These are phyloP conservation scores for Citrus maxima DNA, from an alignment of 345 rosid genomes.

Conservation along the genomic window DNA sequence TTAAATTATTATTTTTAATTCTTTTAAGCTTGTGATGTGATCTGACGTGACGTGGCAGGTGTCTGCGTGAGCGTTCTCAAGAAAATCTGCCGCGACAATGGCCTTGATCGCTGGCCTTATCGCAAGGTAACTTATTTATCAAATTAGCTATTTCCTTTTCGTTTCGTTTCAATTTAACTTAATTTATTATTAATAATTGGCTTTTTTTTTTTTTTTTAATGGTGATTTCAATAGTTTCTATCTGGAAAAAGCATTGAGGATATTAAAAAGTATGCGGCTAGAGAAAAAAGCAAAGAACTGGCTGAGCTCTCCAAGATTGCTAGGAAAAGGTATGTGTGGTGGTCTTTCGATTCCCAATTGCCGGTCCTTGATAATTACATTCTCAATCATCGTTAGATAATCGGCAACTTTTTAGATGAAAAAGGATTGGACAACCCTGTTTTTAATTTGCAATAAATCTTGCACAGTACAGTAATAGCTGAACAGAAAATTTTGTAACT, in stretches of 20 bases:
- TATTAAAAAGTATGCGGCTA: slow-evolving; percentile 31
- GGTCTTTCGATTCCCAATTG: too few species aligned
- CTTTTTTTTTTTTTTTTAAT: too few species aligned
- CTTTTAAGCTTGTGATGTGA: background rate
- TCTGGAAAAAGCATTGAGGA: slow-evolving; percentile 41
- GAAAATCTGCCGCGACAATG: slow-evolving; percentile 46
- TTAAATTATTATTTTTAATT: background rate
- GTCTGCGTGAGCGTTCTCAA: slow-evolving; percentile 38
- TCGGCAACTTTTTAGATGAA: background rate
- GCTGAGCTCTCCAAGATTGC: slow-evolving; percentile 26
- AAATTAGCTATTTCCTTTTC: background rate
- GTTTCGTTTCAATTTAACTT: too few species aligned
- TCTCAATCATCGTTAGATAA: background rate
- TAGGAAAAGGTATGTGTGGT: slow-evolving; percentile 23
- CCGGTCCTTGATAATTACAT: background rate
- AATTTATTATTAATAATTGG: background rate
- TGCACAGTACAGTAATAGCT: background rate
- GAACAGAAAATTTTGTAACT: background rate
- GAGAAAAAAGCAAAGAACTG: slow-evolving; percentile 25
- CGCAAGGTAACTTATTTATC: slow-evolving; percentile 24
- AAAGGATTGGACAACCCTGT: background rate
- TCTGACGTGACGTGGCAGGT: slow-evolving; percentile 18
- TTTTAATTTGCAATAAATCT: background rate
- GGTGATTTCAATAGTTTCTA: slow-evolving; percentile 18
- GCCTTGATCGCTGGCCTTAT: slow-evolving; percentile 48